Conservation (phyloP, 2,329 filamentous ascomycete species). For the Ascocoryne sarcoides region DNA sequence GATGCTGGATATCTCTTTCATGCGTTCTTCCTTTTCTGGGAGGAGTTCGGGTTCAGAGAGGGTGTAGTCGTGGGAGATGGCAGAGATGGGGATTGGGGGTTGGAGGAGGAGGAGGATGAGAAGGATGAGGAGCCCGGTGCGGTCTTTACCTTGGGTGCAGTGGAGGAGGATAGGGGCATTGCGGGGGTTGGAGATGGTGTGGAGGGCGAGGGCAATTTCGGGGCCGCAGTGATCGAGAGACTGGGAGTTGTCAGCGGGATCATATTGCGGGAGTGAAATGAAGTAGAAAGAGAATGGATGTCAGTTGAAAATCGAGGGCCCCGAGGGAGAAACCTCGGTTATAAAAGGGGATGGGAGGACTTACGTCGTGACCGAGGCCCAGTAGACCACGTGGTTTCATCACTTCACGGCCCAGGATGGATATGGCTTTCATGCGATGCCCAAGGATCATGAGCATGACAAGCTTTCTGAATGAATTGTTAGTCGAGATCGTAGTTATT, state of each 20-base stretch:
- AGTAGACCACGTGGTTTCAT: slow-evolving; percentile 45
- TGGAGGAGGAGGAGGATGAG: slow-evolving; percentile 52
- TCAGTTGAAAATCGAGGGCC: too few species aligned
- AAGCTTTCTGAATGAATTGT: slow-evolving; percentile 41
- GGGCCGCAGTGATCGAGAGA: slow-evolving; percentile 58
- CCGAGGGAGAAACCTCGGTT: too few species aligned
- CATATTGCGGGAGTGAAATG: too few species aligned
- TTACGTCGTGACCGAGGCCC: slow-evolving; percentile 59
- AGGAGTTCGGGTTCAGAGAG: background rate
- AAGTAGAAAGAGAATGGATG: too few species aligned
- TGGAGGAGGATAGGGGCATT: slow-evolving; percentile 62
- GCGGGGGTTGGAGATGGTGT: background rate
- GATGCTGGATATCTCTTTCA: slow-evolving; percentile 60
- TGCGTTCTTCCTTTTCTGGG: slow-evolving; percentile 42
- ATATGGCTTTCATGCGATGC: slow-evolving; percentile 60
- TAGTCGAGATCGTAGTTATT: slow-evolving; percentile 1
- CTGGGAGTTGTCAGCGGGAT: too few species aligned
- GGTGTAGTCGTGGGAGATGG: slow-evolving; percentile 62
- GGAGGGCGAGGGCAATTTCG: slow-evolving; percentile 45
- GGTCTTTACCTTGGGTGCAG: slow-evolving; percentile 85
- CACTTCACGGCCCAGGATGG: slow-evolving; percentile 58
- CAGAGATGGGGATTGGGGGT: slow-evolving; percentile 39
- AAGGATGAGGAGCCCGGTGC: slow-evolving; percentile 64
- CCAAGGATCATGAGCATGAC: slow-evolving; percentile 55
- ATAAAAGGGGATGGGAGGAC: too few species aligned